Evolutionary conservation across 1,284 basidiomycete species (phyloP), one percentile per base, ranked within the genome.

Genomic region (Wallemia hederae): DNA sequence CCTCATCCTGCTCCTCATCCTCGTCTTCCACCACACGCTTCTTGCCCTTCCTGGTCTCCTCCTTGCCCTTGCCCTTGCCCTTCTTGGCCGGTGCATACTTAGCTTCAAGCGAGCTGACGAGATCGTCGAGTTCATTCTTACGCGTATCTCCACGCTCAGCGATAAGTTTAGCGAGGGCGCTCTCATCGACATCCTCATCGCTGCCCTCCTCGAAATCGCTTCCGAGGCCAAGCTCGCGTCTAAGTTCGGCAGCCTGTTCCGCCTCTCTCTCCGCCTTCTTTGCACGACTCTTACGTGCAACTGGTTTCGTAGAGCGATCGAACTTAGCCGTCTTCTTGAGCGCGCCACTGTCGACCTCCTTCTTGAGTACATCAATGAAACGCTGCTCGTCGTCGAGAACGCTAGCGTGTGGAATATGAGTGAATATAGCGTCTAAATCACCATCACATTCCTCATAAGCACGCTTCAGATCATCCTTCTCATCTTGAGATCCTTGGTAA

Each of bases 191-290:
- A 1, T 70, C 74, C 19, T 71, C 74, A 63, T 65, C 65, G 69
- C 69, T 29, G 67, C 63, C 59, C 67, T 63, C 24, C 60, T 66
- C 59, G 67, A 96, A 91, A 69, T 94, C 88, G 62, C 94, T 89
- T 83, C 87, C 90, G 7, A 94, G 84, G 14, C 88, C 90, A 19
- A 96, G 72, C 65, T 90, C 86, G 66, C 81, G 85, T 0, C 90
- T 89, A 24, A 83, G 72, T 57, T 78, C 74, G 69, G 94, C 90
- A 0, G 90, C 90, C 67, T 92, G 86, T 60, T 74, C 73, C 0
- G 86, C 85, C 70, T 91, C 87, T 68, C 80, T 81, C 63, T 79
- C 76, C 0, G 81, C 78, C 66, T 80, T 78, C 69, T 83, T 84
- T 72, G 76, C 76, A 57, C 89, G 77, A 25, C 80, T 77, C 62